Percentiles rank a stretch among this genome's conserved stretches.
phyloP scores from a whole-genome alignment of 2,329 filamentous ascomycete genomes.

The Nemania bipapillata region DNA sequence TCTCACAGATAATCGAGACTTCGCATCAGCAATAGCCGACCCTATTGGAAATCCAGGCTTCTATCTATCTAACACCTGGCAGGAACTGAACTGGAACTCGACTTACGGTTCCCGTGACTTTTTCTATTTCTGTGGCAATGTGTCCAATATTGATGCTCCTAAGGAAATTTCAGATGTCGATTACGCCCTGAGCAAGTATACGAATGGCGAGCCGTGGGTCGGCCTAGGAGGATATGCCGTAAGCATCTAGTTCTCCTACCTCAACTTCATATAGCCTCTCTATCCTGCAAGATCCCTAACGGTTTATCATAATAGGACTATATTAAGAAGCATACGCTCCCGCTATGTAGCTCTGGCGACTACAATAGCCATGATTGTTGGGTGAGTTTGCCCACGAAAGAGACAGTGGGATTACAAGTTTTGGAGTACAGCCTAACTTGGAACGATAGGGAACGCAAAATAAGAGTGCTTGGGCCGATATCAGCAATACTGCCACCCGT shows the following conservation, averaged over 20 bases:
- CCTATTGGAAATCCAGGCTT: constrained; percentile 52
- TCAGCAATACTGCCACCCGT: constrained; percentile 54
- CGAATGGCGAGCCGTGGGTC: constrained; percentile 61
- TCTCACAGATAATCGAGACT: constrained; percentile 59
- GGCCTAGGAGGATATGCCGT: constrained; percentile 62
- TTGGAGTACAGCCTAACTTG: constrained; percentile 6
- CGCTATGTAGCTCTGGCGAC: constrained; percentile 56
- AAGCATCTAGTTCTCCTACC: background rate
- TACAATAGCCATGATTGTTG: constrained; percentile 59
- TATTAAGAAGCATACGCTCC: constrained; percentile 58
- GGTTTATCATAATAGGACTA: constrained; percentile 52
- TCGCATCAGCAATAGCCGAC: constrained; percentile 59
- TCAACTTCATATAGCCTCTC: background rate
- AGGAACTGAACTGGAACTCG: constrained; percentile 62
- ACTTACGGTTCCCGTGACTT: constrained; percentile 59
- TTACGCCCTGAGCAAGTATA: constrained; percentile 60
- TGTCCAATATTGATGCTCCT: constrained; percentile 60
- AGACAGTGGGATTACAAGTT: no score
- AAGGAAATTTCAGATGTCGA: constrained; percentile 59
- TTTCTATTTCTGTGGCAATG: constrained; percentile 63
- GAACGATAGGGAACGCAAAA: constrained; percentile 48
- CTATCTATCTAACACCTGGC: constrained; percentile 64
- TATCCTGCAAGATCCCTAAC: constrained; percentile 14
- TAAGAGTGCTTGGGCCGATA: constrained; percentile 57
- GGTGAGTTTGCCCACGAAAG: constrained; percentile 45